Conservation (phyloP, 1,284 basidiomycete genomes). For the Lentinula novae-zelandiae region DNA sequence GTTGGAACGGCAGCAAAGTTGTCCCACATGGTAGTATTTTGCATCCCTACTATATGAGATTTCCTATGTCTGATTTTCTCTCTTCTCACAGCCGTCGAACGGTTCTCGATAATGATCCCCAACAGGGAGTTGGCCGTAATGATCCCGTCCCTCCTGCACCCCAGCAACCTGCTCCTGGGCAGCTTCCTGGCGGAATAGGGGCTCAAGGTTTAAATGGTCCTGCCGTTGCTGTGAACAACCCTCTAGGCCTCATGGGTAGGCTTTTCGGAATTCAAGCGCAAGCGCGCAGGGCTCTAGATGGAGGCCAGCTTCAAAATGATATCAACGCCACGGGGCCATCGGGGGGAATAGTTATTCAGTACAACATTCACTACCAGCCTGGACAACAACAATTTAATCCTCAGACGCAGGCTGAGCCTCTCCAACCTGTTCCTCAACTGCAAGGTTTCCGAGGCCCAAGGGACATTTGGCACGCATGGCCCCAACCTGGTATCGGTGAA, state of each 20-base stretch:
- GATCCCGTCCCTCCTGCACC: constrained; percentile 28
- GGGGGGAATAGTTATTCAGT: constrained; percentile 47
- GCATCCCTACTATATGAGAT: constrained; percentile 11
- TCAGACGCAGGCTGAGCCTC: constrained; percentile 23
- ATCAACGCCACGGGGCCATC: constrained; percentile 28
- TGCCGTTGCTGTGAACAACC: constrained; percentile 32
- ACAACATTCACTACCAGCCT: constrained; percentile 52
- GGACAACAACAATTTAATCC: constrained; percentile 24
- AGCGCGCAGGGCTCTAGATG: constrained; percentile 20
- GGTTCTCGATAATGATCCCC: constrained; percentile 61
- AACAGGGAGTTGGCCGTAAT: neutral
- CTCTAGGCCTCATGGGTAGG: constrained; percentile 44
- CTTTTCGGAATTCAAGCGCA: constrained; percentile 37
- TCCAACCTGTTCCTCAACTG: constrained; percentile 41
- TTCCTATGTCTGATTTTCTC: constrained; percentile 10
- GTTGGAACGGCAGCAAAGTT: constrained; percentile 95
- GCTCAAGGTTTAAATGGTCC: constrained; percentile 21
- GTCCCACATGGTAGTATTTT: constrained; percentile 86
- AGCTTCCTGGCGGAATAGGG: constrained; percentile 19
- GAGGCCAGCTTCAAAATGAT: constrained; percentile 18
- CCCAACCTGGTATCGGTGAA: constrained; percentile 25
- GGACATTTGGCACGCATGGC: constrained; percentile 63
- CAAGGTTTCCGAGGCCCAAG: constrained; percentile 60
- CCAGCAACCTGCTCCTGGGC: constrained; percentile 13
- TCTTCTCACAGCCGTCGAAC: constrained; percentile 66